phyloP scores from a whole-genome alignment of 208 protist genomes.

The Trypanosoma melophagium region DNA sequence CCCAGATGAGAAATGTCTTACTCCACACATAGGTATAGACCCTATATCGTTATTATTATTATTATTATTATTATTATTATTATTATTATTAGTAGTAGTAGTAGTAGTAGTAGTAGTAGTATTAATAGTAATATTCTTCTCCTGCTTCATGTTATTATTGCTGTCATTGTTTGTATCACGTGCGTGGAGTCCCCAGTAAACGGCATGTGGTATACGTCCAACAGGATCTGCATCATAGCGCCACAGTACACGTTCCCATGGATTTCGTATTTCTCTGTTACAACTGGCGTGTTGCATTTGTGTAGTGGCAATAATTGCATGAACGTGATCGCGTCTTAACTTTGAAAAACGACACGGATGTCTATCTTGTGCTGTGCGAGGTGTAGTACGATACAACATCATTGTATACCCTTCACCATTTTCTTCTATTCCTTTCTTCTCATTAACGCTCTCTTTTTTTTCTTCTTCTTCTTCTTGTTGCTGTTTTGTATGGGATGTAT shows the following conservation, averaged over 20 bases:
- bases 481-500: no score
- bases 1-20: not conserved
- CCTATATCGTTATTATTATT: not conserved
- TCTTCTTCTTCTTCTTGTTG: constrained; percentile 22
- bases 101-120: not conserved
- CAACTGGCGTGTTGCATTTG: constrained; percentile 39
- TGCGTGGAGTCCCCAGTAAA: constrained; percentile 64
- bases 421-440: constrained; percentile 1
- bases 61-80: constrained; percentile 1
- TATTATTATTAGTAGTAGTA: not conserved
- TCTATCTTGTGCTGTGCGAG: constrained; percentile 12
- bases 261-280: constrained; percentile 32
- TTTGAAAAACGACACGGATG: constrained; percentile 42
- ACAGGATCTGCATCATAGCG: constrained; percentile 45
- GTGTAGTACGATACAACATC: constrained; percentile 29
- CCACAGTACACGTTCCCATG: constrained; percentile 45
- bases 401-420: not conserved
- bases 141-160: not conserved
- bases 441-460: not conserved
- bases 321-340: constrained; percentile 32
- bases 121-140: not conserved
- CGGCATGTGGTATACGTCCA: constrained; percentile 44
- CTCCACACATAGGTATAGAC: not conserved
- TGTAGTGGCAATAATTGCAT: constrained; percentile 32
- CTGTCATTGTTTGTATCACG: not conserved